Evolutionary conservation across 2,329 filamentous ascomycete genomes (phyloP), one percentile per base, ranked within the genome.

Genomic region (Penicillium verrucosum): DNA sequence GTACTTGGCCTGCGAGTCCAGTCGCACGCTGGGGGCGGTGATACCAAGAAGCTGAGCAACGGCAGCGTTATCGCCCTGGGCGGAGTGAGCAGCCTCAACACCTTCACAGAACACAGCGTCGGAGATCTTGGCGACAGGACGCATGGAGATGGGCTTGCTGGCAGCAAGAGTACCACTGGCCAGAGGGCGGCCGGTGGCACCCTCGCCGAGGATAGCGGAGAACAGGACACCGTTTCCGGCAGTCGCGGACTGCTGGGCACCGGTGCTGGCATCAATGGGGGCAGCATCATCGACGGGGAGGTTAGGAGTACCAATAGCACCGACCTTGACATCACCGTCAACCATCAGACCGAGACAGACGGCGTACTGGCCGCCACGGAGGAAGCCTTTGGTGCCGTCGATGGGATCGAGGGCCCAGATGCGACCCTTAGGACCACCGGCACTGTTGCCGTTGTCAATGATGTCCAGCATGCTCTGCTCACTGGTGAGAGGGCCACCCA

Each of bases 1-100:
- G 77, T 99, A 99, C 78, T 99, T 99, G 67, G 94, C 93, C 78
- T 99, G 94, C 51, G 90, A 96, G 78, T 99, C 94, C 89, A 99
- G 94, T 63, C 93, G 86, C 58, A 99, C 92, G 65, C 89, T 92
- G n/a, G 89, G 85, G 67, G 85, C 86, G 23, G 89, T 93, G 75
- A 99, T 96, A 53, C 92, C 92, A 6, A 99, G 84, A 70, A 86
- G 89, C 68, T 85, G 77, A 7, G 94, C 91, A 69, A 99, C 95
- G 65, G 85, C 82, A 37, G 89, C 90, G 66, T 96, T 90, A 75
- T 97, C 90, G 65, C 85, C 85, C 76, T 99, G 95, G 56, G 89
- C 87, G 37, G 90, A 96, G 81, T 99, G 94, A 16, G 85, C 92
- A 6, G 92, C 88, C 78, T 99, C 94, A 56, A 99, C 93, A 65